phyloP scores from a whole-genome alignment of 768 basidiomycete genomes.

The Tulasnella sp. region DNA sequence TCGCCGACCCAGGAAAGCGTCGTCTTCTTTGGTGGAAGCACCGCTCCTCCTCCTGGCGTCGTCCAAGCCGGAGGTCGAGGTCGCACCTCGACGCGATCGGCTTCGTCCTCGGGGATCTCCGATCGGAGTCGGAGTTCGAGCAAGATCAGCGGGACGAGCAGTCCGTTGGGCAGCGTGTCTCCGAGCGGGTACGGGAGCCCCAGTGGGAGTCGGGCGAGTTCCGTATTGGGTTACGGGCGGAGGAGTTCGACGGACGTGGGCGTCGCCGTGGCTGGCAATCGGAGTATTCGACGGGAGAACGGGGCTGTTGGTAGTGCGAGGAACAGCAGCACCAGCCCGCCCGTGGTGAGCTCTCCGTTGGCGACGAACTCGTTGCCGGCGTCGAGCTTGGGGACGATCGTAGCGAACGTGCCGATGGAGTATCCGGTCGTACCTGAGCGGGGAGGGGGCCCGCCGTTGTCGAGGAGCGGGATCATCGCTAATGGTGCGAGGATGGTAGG shows the following conservation, averaged over 20 bases:
- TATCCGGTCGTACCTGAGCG: background rate
- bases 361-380: background rate
- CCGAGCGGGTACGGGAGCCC: slow-evolving; percentile 12
- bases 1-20: background rate
- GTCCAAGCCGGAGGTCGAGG: slow-evolving; percentile 10
- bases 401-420: slow-evolving; percentile 3
- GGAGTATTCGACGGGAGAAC: background rate
- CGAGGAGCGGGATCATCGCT: slow-evolving; percentile 1
- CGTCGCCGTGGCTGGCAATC: background rate
- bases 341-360: background rate
- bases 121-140: slow-evolving; percentile 10
- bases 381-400: slow-evolving; percentile 8
- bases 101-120: slow-evolving; percentile 7
- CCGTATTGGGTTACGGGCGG: slow-evolving; percentile 1
- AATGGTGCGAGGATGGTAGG: background rate
- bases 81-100: slow-evolving; percentile 6
- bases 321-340: slow-evolving; percentile 7
- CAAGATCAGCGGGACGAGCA: slow-evolving; percentile 6
- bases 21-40: background rate
- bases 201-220: slow-evolving; percentile 1
- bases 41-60: background rate
- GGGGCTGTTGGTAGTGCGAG: background rate
- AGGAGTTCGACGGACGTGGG: slow-evolving; percentile 10
- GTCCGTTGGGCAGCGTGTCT: slow-evolving; percentile 11
- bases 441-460: background rate